These are phyloP conservation scores for Aspergillus heteromorphus DNA, from an alignment of 495 filamentous ascomycete species.

Conservation along the genomic window DNA sequence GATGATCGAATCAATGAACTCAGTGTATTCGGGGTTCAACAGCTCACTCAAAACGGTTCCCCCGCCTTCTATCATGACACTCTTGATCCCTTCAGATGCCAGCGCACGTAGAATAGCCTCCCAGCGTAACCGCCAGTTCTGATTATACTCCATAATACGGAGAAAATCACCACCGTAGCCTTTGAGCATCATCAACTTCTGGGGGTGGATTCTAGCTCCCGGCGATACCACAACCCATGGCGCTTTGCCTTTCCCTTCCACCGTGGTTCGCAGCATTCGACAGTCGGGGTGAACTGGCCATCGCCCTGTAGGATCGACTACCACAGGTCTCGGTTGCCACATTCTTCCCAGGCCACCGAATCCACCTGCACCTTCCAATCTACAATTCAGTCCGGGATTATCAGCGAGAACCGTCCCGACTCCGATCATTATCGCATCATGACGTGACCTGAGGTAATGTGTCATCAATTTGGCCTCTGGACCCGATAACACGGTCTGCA, in stretches of 20 bases:
- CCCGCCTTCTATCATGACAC: slow-evolving; percentile 87
- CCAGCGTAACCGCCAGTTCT: slow-evolving; percentile 55
- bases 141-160: slow-evolving; percentile 44
- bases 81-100: slow-evolving; percentile 56
- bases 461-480: slow-evolving; percentile 83
- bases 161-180: slow-evolving; percentile 47
- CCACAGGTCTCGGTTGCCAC: slow-evolving; percentile 69
- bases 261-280: slow-evolving; percentile 60
- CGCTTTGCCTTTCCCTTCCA: slow-evolving; percentile 61
- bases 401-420: slow-evolving; percentile 79
- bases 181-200: slow-evolving; percentile 41
- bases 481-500: slow-evolving; percentile 74
- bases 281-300: slow-evolving; percentile 58
- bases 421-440: slow-evolving; percentile 82
- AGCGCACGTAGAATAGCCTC: slow-evolving; percentile 53
- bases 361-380: slow-evolving; percentile 54
- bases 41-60: slow-evolving; percentile 72
- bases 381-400: slow-evolving; percentile 77
- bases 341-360: slow-evolving; percentile 48
- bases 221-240: slow-evolving; percentile 63
- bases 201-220: slow-evolving; percentile 43
- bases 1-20: slow-evolving; percentile 66
- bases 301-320: slow-evolving; percentile 67
- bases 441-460: slow-evolving; percentile 74
- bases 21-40: slow-evolving; percentile 53